Base-by-base conservation (phyloP, 1,139 yeast species). In the Suhomyces anneliseae region DNA sequence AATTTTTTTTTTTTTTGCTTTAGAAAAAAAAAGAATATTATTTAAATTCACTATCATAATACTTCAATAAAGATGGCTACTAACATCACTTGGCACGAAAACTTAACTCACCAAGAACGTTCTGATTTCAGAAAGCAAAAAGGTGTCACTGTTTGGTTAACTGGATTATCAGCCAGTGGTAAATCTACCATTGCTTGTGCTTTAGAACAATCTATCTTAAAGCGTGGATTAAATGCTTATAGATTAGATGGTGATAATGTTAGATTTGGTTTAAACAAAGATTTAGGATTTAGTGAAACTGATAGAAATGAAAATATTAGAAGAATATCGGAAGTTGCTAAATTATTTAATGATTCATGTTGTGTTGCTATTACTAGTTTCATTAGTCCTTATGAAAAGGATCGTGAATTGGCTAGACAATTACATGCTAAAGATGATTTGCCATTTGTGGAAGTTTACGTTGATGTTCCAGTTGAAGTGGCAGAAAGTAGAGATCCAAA, bases 401-500 rank as follows among this genome's bases (percentile, higher is more conserved):
- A 92, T 67, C 83, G 98, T 69, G 83, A 82, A 49, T 79, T 78
- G 57, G 98, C 97, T 32, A 82, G 98, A 63, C 84, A 85, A 64
- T 74, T 90, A 57, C 98, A 92, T 66, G 81, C 79, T 52, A 82
- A 84, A 54, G 83, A 85, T 54, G 78, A 79, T 38, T 74, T 92
- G 55, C 93, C 95, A 44, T 92, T 92, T 59, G 79, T 92, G 48
- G 98, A 92, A 72, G 96, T 92, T 9, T 90, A 72, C 57, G 90
- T 92, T 40, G 97, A 92, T 65, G 97, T 90, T 42, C 97, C 98
- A 33, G 77, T 92, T 45, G 90, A 85, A 59, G 90, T 90, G 51
- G 98, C 97, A 45, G 98, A 92, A 74, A 80, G 88, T 69, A 87
- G 98, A 70, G 98, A 92, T 68, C 98, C 98, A 54, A 92, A 92